A percentile compares a stretch with the other conserved stretches of the same genome.
These are phyloP conservation scores for Blastobotrys petasosporus DNA, from an alignment of 1,139 yeast genomes.

Conservation along the genomic window DNA sequence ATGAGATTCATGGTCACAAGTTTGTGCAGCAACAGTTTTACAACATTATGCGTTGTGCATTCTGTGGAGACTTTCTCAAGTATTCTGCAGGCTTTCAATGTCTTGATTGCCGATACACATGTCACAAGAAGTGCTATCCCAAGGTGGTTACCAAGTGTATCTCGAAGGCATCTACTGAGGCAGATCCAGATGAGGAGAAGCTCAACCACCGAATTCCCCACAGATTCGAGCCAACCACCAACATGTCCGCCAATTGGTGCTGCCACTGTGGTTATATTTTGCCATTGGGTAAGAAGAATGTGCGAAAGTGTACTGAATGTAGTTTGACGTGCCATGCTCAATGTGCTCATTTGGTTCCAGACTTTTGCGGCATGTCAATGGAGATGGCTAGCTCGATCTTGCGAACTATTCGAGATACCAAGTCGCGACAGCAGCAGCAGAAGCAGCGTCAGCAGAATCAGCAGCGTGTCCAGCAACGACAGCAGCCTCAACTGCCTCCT, in stretches of 20 bases:
- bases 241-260: slow-evolving; percentile 98
- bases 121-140: slow-evolving; percentile 91
- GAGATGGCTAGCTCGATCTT: slow-evolving; percentile 90
- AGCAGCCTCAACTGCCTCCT: slow-evolving; percentile 10
- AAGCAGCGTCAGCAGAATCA: slow-evolving; percentile 9
- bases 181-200: slow-evolving; percentile 81
- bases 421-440: slow-evolving; percentile 38
- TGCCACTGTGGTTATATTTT: slow-evolving; percentile 96
- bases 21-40: slow-evolving; percentile 94
- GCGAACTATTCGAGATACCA: slow-evolving; percentile 76
- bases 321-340: slow-evolving; percentile 90
- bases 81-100: slow-evolving; percentile 89
- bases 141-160: slow-evolving; percentile 95
- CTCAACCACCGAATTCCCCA: slow-evolving; percentile 96
- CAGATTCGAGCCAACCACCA: slow-evolving; percentile 82
- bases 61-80: slow-evolving; percentile 91
- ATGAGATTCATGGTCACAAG: slow-evolving; percentile 95
- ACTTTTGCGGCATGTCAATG: slow-evolving; percentile 97
- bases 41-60: slow-evolving; percentile 94
- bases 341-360: slow-evolving; percentile 93
- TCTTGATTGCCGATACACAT: slow-evolving; percentile 88
- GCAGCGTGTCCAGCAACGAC: slow-evolving; percentile 4
- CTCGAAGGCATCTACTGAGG: slow-evolving; percentile 79
- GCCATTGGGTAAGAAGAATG: slow-evolving; percentile 92
- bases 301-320: slow-evolving; percentile 93